These are phyloP conservation scores for Scenedesmus sp. DNA, from an alignment of 163 green algal genomes.

Conservation along the genomic window DNA sequence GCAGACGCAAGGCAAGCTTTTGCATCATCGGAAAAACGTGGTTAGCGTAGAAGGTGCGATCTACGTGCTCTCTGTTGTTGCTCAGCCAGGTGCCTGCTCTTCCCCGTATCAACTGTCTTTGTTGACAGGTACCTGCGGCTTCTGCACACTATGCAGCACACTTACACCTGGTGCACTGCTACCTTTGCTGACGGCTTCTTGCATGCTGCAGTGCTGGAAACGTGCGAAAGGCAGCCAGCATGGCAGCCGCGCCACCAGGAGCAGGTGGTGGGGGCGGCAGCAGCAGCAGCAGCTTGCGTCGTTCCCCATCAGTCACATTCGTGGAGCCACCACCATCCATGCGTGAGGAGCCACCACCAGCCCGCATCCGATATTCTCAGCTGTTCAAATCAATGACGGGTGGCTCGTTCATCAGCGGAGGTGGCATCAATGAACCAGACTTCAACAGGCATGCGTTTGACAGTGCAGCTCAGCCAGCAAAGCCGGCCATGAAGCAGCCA, in stretches of 20 bases:
- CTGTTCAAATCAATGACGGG: conserved; percentile 24
- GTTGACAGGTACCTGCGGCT: not conserved
- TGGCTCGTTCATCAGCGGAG: not conserved
- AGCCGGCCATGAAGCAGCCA: conserved; percentile 42
- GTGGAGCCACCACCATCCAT: not conserved
- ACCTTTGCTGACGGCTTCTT: not conserved
- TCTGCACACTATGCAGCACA: not conserved
- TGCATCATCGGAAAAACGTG: not conserved
- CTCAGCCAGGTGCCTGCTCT: not conserved
- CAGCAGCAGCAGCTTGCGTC: conserved; percentile 20
- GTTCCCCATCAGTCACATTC: not conserved
- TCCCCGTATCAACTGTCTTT: not conserved
- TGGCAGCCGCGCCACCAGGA: not conserved
- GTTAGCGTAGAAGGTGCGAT: not conserved
- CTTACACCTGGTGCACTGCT: not conserved
- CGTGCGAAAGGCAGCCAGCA: not conserved
- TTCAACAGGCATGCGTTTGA: not conserved
- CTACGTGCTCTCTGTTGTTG: not conserved
- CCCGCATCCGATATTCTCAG: conserved; percentile 32
- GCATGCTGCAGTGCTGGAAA: not conserved
- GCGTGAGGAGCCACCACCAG: not conserved
- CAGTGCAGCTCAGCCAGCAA: conserved; percentile 16
- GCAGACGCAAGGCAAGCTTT: not conserved
- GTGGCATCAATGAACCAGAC: not conserved
- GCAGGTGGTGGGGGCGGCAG: conserved; percentile 8